These are phyloP conservation scores for Komagataella phaffii DNA, from an alignment of 805 yeast genomes.

Conservation along the genomic window DNA sequence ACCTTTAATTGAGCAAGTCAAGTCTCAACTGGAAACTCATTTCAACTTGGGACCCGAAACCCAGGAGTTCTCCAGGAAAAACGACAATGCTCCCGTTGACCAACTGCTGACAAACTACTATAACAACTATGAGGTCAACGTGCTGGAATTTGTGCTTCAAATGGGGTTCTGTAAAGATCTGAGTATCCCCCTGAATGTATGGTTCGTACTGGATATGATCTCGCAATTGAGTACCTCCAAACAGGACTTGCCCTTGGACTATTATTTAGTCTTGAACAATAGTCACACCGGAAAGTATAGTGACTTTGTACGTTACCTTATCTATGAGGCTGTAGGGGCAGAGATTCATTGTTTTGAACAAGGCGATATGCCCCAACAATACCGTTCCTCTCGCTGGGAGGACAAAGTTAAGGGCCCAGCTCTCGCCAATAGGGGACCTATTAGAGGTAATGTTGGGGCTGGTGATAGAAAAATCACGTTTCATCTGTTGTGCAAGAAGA, in stretches of 20 bases:
- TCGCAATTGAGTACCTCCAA: neutral
- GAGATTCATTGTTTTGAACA: neutral
- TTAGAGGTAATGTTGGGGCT: neutral
- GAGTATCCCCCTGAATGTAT: neutral
- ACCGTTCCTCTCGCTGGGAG: neutral
- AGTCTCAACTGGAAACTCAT: neutral
- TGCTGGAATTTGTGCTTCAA: neutral
- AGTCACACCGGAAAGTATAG: neutral
- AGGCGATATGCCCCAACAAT: neutral
- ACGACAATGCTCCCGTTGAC: neutral
- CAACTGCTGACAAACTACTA: neutral
- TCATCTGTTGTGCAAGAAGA: neutral
- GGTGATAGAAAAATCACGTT: neutral
- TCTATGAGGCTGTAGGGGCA: neutral
- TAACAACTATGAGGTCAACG: neutral
- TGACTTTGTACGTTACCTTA: neutral
- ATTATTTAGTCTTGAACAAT: neutral
- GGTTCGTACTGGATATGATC: neutral
- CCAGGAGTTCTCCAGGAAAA: neutral
- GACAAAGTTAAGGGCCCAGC: neutral
- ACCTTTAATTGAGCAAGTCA: neutral
- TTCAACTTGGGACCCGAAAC: neutral
- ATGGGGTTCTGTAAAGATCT: neutral
- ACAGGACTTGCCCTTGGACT: neutral
- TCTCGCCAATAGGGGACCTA: neutral